A percentile compares a stretch with the other conserved stretches of the same genome.
Conservation (phyloP, 257 asterid genomes). For the Plantago elongata region DNA sequence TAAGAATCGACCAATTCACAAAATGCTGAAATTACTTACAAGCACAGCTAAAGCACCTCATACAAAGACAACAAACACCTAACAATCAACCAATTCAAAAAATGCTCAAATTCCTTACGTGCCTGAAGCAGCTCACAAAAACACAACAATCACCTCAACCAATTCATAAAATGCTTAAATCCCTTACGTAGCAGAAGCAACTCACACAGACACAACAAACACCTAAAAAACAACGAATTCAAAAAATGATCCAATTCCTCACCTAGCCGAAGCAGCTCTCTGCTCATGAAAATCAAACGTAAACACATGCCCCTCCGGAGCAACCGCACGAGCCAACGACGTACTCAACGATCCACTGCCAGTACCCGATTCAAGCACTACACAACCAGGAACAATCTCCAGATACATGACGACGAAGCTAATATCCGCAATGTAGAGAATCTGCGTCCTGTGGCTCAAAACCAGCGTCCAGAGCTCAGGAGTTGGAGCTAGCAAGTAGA, state of each 20-base stretch:
- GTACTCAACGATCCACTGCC: constrained; percentile 94
- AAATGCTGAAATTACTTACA: too few species aligned
- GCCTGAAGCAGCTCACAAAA: background rate
- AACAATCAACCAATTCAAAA: too few species aligned
- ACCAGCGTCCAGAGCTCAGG: constrained; percentile 96
- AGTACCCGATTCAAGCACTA: constrained; percentile 94
- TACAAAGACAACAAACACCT: too few species aligned
- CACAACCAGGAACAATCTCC: constrained; percentile 86
- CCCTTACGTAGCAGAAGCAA: constrained; percentile 21
- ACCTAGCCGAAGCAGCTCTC: constrained; percentile 94
- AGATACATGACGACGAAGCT: constrained; percentile 82
- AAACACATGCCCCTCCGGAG: constrained; percentile 75
- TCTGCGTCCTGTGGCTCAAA: constrained; percentile 95
- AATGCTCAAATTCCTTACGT: too few species aligned
- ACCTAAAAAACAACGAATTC: too few species aligned
- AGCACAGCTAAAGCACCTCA: too few species aligned
- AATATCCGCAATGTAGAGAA: constrained; percentile 87
- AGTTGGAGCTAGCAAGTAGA: constrained; percentile 86
- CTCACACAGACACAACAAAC: constrained; percentile 25
- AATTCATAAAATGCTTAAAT: too few species aligned
- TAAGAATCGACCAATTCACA: too few species aligned
- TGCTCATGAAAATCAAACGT: constrained; percentile 97
- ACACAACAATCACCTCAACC: too few species aligned
- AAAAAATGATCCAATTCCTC: constrained; percentile 10
- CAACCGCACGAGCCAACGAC: constrained; percentile 86